Conservation (phyloP, 2,329 filamentous ascomycete genomes). For the Penicillium capsulatum region DNA sequence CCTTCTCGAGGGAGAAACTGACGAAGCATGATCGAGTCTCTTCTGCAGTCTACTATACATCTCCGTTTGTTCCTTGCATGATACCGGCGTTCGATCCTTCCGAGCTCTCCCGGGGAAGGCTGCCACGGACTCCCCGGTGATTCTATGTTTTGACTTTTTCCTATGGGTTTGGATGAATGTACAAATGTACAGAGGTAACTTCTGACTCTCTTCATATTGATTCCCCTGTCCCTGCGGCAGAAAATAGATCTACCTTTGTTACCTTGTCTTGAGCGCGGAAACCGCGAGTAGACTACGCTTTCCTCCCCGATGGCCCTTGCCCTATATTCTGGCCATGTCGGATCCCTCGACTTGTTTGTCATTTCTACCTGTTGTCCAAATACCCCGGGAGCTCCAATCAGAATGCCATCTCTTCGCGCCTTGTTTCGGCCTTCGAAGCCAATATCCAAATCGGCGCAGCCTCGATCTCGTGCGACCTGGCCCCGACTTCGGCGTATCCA, state of each 20-base stretch:
- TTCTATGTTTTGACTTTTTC: constrained; percentile 6
- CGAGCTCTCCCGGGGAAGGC: constrained; percentile 4
- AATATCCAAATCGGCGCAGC: not conserved
- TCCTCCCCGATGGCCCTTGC: constrained; percentile 4
- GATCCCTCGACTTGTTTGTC: constrained; percentile 3
- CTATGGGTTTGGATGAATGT: constrained; percentile 22
- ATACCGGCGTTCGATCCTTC: constrained; percentile 30
- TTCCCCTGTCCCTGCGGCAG: constrained; percentile 6
- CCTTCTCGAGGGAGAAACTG: constrained; percentile 70
- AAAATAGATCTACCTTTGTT: constrained; percentile 29
- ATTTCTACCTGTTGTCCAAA: not conserved
- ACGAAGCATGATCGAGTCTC: constrained; percentile 40
- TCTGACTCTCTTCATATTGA: constrained; percentile 13
- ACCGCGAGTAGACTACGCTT: constrained; percentile 4
- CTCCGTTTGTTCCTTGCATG: constrained; percentile 27
- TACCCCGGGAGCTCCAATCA: not conserved
- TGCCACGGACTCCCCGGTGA: no score
- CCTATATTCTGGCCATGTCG: not conserved
- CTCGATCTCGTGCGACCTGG: constrained; percentile 11
- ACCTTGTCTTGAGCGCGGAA: constrained; percentile 5
- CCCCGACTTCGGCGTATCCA: constrained; percentile 9
- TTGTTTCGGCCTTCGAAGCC: constrained; percentile 10
- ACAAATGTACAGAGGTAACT: constrained; percentile 32
- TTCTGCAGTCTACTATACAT: constrained; percentile 19
- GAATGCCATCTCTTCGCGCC: constrained; percentile 13